Percentiles rank a stretch among this genome's conserved stretches.
These are phyloP conservation scores for Globisporangium radiosum DNA, from an alignment of 352 stramenopile genomes.

Conservation along the genomic window DNA sequence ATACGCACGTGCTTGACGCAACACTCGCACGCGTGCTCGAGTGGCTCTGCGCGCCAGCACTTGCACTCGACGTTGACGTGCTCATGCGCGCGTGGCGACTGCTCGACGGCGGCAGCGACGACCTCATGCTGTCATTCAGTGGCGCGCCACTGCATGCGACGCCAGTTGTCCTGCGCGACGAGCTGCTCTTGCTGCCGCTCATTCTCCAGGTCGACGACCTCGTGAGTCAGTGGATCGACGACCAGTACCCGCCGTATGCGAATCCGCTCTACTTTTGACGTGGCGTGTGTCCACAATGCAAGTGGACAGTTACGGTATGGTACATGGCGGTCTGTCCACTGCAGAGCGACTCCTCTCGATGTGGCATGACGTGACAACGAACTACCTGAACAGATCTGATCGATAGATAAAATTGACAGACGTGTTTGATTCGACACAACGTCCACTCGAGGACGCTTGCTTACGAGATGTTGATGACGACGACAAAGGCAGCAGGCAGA, in stretches of 20 bases:
- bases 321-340: too few relatives aligned
- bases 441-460: too few relatives aligned
- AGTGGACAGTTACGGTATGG: too few relatives aligned
- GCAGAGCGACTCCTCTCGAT: too few relatives aligned
- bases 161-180: constrained; percentile 49
- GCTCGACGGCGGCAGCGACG: constrained; percentile 31
- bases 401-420: too few relatives aligned
- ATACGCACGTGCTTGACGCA: constrained; percentile 45
- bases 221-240: constrained; percentile 70
- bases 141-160: constrained; percentile 44
- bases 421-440: too few relatives aligned
- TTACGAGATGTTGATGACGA: too few relatives aligned
- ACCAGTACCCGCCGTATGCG: constrained; percentile 57
- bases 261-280: constrained; percentile 62
- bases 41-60: constrained; percentile 33
- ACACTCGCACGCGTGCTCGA: constrained; percentile 30
- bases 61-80: constrained; percentile 55
- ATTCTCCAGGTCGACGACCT: constrained; percentile 66
- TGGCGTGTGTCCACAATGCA: neutral
- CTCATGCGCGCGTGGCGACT: constrained; percentile 40
- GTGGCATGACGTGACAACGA: too few relatives aligned
- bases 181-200: constrained; percentile 47
- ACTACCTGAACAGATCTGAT: too few relatives aligned
- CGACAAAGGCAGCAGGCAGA: too few relatives aligned
- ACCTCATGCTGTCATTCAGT: constrained; percentile 52